These are phyloP conservation scores for Pseudozyma hubeiensis DNA, from an alignment of 1,284 basidiomycete genomes.

Conservation along the genomic window DNA sequence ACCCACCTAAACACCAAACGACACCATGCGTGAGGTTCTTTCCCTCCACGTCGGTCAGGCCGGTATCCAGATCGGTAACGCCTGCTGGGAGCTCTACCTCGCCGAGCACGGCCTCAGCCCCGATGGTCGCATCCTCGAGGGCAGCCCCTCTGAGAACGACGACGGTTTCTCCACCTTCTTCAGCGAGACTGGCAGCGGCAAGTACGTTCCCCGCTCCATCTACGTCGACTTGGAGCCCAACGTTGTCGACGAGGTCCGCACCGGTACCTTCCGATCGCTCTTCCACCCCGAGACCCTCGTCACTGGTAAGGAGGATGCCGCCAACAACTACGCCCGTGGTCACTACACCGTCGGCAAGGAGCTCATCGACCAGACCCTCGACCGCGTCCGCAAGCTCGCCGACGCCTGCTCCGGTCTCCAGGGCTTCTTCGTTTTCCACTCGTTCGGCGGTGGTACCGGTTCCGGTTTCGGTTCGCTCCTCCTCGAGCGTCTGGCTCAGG, in stretches of 20 bases:
- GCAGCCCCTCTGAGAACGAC: conserved; percentile 80
- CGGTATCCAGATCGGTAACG: conserved; percentile 79
- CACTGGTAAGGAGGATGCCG: conserved; percentile 98
- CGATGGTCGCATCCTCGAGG: conserved; percentile 71
- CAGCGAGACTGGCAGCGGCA: conserved; percentile 68
- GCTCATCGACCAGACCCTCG: conserved; percentile 82
- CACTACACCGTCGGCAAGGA: conserved; percentile 96
- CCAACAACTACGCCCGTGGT: conserved; percentile 89
- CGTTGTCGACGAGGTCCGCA: conserved; percentile 95
- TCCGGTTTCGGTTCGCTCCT: conserved; percentile 98
- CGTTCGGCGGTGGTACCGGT: conserved; percentile 98
- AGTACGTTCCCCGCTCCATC: conserved; percentile 96
- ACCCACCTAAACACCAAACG: conserved; percentile 11
- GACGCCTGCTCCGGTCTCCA: conserved; percentile 98
- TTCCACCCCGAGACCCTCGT: conserved; percentile 99
- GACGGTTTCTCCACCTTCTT: conserved; percentile 93
- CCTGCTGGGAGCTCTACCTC: conserved; percentile 89
- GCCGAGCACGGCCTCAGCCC: conserved; percentile 89
- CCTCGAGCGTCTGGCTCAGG: conserved; percentile 92
- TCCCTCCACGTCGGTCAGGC: conserved; percentile 94
- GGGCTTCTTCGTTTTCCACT: conserved; percentile 99
- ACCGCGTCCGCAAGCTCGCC: conserved; percentile 92
- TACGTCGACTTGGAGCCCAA: conserved; percentile 96
- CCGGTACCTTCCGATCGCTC: conserved; percentile 89
- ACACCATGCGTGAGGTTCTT: conserved; percentile 76